Percentiles rank a stretch among this genome's conserved stretches.
phyloP scores from a whole-genome alignment of 495 filamentous ascomycete genomes.

The Coniosporium apollinis region DNA sequence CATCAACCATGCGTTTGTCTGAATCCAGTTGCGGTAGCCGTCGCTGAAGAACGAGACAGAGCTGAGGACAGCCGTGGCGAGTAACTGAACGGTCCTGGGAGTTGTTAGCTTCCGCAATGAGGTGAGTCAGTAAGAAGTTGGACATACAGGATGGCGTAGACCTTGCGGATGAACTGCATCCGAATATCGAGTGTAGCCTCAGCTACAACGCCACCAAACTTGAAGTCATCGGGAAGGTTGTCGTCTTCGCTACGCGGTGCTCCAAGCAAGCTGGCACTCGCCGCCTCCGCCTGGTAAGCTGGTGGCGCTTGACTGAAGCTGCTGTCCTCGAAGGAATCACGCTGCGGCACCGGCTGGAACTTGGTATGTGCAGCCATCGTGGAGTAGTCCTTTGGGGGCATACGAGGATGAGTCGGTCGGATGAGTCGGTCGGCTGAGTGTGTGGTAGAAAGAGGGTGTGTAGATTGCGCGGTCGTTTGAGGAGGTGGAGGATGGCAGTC shows the following conservation, averaged over 20 bases:
- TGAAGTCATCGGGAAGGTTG: slow-evolving; percentile 93
- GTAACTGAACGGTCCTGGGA: slow-evolving; percentile 63
- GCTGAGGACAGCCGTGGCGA: slow-evolving; percentile 66
- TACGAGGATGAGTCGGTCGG: too few species aligned
- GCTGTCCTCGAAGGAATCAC: slow-evolving; percentile 25
- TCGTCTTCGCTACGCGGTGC: slow-evolving; percentile 70
- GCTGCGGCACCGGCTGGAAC: slow-evolving; percentile 24
- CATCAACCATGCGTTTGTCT: slow-evolving; percentile 66
- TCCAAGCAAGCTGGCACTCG: slow-evolving; percentile 38
- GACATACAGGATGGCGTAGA: slow-evolving; percentile 63
- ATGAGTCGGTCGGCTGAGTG: too few species aligned
- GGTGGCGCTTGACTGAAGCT: slow-evolving; percentile 72
- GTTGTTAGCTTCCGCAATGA: too few species aligned
- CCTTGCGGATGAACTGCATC: slow-evolving; percentile 95
- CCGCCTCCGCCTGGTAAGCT: slow-evolving; percentile 46
- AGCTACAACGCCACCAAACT: slow-evolving; percentile 82
- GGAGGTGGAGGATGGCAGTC: too few species aligned
- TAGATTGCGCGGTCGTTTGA: too few species aligned
- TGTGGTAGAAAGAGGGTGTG: too few species aligned
- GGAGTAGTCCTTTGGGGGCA: not conserved
- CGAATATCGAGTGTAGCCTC: slow-evolving; percentile 90
- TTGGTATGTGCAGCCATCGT: slow-evolving; percentile 23
- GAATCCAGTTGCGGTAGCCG: slow-evolving; percentile 75
- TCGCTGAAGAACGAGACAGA: slow-evolving; percentile 70
- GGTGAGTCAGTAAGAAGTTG: too few species aligned